Conservation (phyloP, 192 early-diverging fungal genomes). For the Backusella liffmaniae region DNA sequence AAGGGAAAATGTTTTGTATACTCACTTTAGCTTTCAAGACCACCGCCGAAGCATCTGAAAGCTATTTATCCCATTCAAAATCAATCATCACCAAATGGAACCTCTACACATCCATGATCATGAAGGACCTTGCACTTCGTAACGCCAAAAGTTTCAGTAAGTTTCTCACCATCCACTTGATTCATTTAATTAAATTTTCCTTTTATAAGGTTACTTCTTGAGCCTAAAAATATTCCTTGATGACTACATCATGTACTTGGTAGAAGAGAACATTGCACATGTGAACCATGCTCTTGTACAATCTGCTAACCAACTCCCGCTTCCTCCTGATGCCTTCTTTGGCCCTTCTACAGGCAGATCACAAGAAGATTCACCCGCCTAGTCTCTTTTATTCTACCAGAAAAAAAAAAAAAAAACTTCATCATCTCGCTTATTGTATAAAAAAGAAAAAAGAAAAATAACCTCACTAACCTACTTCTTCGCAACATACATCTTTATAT, state of each 20-base stretch:
- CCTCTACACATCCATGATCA: conserved; percentile 40
- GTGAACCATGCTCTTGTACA: conserved; percentile 25
- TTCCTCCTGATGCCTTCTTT: background rate
- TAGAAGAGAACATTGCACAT: conserved; percentile 50
- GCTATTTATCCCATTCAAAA: conserved; percentile 41
- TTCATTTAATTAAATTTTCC: background rate
- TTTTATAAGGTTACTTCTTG: conserved; percentile 34
- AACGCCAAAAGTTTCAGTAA: conserved; percentile 38
- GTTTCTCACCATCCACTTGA: background rate
- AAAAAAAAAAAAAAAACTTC: background rate
- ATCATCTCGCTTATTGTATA: background rate
- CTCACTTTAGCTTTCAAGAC: background rate
- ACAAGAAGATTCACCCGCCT: background rate
- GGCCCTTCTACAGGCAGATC: background rate
- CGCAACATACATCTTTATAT: background rate
- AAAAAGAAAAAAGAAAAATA: background rate
- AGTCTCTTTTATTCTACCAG: background rate
- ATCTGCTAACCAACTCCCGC: background rate
- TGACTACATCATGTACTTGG: conserved; percentile 47
- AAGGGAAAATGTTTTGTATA: background rate
- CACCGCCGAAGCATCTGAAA: conserved; percentile 25
- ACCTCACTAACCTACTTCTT: no score
- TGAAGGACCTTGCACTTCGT: conserved; percentile 41
- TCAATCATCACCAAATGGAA: conserved; percentile 52
- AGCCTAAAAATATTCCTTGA: conserved; percentile 45